phyloP scores from a whole-genome alignment of 2,329 filamentous ascomycete genomes.

The Chaetomiaceae sp. region DNA sequence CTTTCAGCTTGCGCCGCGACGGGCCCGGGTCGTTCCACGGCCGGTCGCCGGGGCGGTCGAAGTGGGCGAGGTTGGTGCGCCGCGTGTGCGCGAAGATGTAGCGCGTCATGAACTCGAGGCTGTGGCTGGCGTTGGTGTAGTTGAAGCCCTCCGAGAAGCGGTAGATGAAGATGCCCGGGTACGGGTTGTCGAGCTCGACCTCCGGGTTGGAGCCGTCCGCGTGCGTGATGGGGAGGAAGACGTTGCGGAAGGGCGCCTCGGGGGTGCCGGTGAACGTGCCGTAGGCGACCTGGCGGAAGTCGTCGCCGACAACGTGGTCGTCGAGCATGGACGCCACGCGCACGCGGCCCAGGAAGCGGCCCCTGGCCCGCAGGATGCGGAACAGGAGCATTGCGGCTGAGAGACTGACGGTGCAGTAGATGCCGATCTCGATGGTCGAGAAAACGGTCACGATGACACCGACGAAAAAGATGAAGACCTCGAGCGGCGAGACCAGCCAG shows the following conservation, averaged over 20 bases:
- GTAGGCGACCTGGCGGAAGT: slow-evolving; percentile 46
- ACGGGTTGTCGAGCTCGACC: slow-evolving; percentile 70
- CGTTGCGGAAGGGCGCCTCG: slow-evolving; percentile 57
- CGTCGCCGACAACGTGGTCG: slow-evolving; percentile 64
- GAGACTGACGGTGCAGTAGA: slow-evolving; percentile 77
- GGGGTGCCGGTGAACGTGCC: slow-evolving; percentile 45
- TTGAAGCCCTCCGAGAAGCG: slow-evolving; percentile 92
- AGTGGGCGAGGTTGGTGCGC: slow-evolving; percentile 21
- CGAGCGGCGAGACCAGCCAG: slow-evolving; percentile 85
- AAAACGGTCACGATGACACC: slow-evolving; percentile 90
- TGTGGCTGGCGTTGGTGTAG: slow-evolving; percentile 88
- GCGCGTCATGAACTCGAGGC: slow-evolving; percentile 69
- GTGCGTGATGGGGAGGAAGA: slow-evolving; percentile 83
- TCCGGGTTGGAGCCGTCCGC: slow-evolving; percentile 86
- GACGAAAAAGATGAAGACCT: slow-evolving; percentile 87
- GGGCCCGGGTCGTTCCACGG: slow-evolving; percentile 51
- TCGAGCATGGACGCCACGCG: slow-evolving; percentile 78
- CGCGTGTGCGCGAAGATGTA: slow-evolving; percentile 59
- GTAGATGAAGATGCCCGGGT: slow-evolving; percentile 93
- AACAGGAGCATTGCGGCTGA: slow-evolving; percentile 76
- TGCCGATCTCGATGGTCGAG: slow-evolving; percentile 79
- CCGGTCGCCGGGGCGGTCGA: slow-evolving; percentile 35
- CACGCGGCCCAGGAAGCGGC: slow-evolving; percentile 76
- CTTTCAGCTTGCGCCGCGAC: slow-evolving; percentile 30
- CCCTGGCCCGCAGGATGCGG: slow-evolving; percentile 75